Evolutionary conservation across 176 grass and related monocot genomes (phyloP).

Genomic region (Aechmea fasciata): DNA sequence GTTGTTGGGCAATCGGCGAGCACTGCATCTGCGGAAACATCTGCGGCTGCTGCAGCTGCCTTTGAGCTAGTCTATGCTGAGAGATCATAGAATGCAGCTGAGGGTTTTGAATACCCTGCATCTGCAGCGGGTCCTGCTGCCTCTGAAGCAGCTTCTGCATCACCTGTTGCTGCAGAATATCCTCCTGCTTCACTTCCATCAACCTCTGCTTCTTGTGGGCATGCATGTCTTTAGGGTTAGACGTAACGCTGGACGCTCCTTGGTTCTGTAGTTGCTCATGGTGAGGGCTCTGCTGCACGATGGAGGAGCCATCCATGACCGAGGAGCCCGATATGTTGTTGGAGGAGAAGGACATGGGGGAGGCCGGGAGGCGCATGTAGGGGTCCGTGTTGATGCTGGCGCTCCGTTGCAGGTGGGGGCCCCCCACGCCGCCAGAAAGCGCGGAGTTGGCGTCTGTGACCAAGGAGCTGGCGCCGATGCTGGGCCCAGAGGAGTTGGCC

Average conservation of each 20-base stretch:
- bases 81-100: slow-evolving; percentile 74
- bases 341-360: slow-evolving; percentile 97
- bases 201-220: slow-evolving; percentile 68
- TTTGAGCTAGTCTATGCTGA: slow-evolving; percentile 46
- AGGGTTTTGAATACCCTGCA: slow-evolving; percentile 33
- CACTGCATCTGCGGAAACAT: slow-evolving; percentile 63
- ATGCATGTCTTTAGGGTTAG: slow-evolving; percentile 33
- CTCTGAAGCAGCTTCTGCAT: slow-evolving; percentile 61
- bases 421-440: not conserved
- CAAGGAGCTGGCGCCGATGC: slow-evolving; percentile 1
- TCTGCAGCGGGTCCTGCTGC: slow-evolving; percentile 17
- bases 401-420: slow-evolving; percentile 48
- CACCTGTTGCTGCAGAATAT: slow-evolving; percentile 58
- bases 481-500: slow-evolving; percentile 1
- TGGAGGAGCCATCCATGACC: slow-evolving; percentile 78
- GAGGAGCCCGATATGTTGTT: slow-evolving; percentile 94
- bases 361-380: slow-evolving; percentile 83
- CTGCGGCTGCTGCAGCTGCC: slow-evolving; percentile 60
- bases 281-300: slow-evolving; percentile 66
- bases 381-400: slow-evolving; percentile 82
- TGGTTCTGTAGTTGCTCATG: slow-evolving; percentile 77
- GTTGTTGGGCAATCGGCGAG: slow-evolving; percentile 49
- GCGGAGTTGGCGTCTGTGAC: not conserved
- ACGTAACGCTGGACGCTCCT: slow-evolving; percentile 79
- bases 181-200: slow-evolving; percentile 58